phyloP scores from a whole-genome alignment of 2,329 filamentous ascomycete genomes.

The Diaporthe sp. region DNA sequence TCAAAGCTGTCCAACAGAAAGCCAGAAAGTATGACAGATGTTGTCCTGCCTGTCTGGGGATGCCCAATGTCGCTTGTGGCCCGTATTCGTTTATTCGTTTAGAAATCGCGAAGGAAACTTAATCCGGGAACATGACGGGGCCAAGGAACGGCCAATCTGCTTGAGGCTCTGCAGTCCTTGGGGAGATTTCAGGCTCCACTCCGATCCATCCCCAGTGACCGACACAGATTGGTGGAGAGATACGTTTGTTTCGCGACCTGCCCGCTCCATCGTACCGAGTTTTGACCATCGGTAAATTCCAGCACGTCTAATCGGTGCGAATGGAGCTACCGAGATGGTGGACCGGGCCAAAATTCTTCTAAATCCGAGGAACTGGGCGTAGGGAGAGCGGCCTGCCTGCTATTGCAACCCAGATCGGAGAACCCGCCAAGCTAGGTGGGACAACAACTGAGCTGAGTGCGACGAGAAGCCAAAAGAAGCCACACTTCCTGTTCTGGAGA shows the following conservation, averaged over 20 bases:
- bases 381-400: not conserved
- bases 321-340: not conserved
- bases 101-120: not conserved
- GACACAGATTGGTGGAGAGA: constrained; percentile 31
- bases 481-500: constrained; percentile 1
- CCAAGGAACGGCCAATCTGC: constrained; percentile 5
- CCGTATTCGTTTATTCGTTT: not conserved
- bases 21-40: not conserved
- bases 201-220: constrained; percentile 14
- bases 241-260: constrained; percentile 2
- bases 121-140: constrained; percentile 11
- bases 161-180: constrained; percentile 30
- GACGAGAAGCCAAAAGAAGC: constrained; percentile 1
- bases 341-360: not conserved
- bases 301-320: not conserved
- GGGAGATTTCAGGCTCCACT: constrained; percentile 13
- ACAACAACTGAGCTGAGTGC: not conserved
- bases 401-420: not conserved
- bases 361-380: not conserved
- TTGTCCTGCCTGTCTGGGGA: not conserved
- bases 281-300: not conserved
- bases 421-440: constrained; percentile 4
- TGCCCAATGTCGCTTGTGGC: not conserved
- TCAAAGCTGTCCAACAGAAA: not conserved
- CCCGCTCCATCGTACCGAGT: not conserved